Conservation (phyloP, 148 eudicot species). For the Fagopyrum homotropicum region DNA sequence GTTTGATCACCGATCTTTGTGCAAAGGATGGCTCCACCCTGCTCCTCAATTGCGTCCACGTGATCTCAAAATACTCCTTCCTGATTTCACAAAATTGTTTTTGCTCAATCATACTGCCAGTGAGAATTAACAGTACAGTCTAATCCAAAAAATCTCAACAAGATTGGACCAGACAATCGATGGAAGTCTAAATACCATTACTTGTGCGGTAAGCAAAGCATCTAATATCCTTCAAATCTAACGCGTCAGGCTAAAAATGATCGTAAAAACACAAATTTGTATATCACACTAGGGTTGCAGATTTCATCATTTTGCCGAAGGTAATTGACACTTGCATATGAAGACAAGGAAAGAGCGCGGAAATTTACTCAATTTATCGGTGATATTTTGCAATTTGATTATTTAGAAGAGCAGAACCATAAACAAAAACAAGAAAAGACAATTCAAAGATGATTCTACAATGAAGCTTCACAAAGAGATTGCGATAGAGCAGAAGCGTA, state of each 20-base stretch:
- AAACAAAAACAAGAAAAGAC: background rate
- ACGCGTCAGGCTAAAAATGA: background rate
- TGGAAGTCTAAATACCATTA: background rate
- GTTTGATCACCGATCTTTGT: constrained; percentile 42
- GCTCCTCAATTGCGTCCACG: constrained; percentile 51
- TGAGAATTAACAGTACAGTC: background rate
- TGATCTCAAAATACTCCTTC: constrained; percentile 60
- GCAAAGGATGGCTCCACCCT: constrained; percentile 63
- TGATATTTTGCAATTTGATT: background rate
- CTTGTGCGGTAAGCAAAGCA: background rate
- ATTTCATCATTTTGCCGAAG: background rate
- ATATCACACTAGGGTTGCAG: background rate
- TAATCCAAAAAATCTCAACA: background rate
- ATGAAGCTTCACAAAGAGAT: background rate
- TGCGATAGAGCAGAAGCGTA: constrained; percentile 18
- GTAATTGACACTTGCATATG: background rate
- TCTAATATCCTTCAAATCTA: background rate
- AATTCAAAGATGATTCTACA: background rate
- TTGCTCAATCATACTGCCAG: background rate
- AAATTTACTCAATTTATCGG: background rate
- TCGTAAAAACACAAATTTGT: background rate
- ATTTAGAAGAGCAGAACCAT: background rate
- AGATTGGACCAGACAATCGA: background rate
- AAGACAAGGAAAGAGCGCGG: background rate
- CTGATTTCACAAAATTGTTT: constrained; percentile 16